Percentiles rank a stretch among this genome's conserved stretches.
Conservation (phyloP, 1,284 basidiomycete species). For the Cystobasidiaceae sp. region DNA sequence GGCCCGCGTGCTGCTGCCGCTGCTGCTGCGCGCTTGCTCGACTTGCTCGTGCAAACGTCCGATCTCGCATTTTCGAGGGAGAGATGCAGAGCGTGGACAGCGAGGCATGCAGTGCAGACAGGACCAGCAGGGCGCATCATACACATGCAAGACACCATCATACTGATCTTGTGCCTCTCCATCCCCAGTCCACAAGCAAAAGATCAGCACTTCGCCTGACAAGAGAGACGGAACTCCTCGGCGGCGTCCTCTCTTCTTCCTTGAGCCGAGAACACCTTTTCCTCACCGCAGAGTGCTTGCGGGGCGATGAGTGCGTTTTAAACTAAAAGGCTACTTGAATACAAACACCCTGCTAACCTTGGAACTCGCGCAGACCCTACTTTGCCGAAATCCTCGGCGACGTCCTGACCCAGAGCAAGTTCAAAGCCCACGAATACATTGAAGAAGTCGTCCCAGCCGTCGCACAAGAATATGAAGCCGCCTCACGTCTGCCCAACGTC, state of each 20-base stretch:
- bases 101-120: neutral
- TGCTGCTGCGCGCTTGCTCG: neutral
- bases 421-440: constrained; percentile 74
- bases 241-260: constrained; percentile 81
- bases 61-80: constrained; percentile 4
- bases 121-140: neutral
- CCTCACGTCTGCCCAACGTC: constrained; percentile 59
- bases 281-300: constrained; percentile 88
- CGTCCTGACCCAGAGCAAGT: constrained; percentile 73
- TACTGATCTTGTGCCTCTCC: neutral
- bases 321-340: neutral
- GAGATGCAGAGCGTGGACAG: neutral
- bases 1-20: neutral
- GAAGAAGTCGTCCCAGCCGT: constrained; percentile 78
- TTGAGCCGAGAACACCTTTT: constrained; percentile 86
- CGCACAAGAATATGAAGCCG: constrained; percentile 62
- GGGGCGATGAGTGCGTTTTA: constrained; percentile 84
- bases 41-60: neutral
- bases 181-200: constrained; percentile 64
- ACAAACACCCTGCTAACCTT: neutral
- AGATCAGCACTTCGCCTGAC: constrained; percentile 86
- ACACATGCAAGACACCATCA: neutral
- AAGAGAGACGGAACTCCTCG: constrained; percentile 88
- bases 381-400: constrained; percentile 82
- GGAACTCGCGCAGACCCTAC: constrained; percentile 56